phyloP scores from a whole-genome alignment of 176 grass and related monocot species.

The Saccharum spontaneum region DNA sequence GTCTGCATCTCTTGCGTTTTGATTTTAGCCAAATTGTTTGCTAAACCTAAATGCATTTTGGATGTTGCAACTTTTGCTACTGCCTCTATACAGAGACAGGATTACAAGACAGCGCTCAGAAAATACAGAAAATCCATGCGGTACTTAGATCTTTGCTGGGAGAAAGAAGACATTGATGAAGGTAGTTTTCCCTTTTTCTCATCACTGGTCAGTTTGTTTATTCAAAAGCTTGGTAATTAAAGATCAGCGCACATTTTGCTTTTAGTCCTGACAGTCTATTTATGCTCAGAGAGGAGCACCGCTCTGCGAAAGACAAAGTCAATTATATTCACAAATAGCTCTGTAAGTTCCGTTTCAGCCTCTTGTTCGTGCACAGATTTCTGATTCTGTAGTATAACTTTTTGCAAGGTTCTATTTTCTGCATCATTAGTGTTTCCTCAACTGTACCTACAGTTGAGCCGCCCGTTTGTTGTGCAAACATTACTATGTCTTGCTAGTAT shows the following conservation, averaged over 20 bases:
- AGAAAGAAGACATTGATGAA: conserved; percentile 75
- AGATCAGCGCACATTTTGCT: neutral
- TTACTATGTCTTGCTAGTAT: neutral
- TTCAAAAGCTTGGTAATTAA: neutral
- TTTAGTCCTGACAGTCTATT: conserved; percentile 42
- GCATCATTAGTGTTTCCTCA: conserved; percentile 22
- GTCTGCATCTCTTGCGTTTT: neutral
- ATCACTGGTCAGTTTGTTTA: conserved; percentile 22
- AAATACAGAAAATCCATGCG: conserved; percentile 78
- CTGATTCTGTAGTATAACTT: conserved; percentile 22
- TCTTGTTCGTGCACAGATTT: conserved; percentile 25
- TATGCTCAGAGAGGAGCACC: conserved; percentile 70
- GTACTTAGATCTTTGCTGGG: conserved; percentile 82
- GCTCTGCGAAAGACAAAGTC: conserved; percentile 82
- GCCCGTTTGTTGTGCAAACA: conserved; percentile 3
- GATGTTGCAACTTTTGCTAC: conserved; percentile 30
- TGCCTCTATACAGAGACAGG: conserved; percentile 59
- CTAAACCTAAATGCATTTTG: conserved; percentile 10
- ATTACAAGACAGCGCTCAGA: conserved; percentile 75
- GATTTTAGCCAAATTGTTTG: neutral
- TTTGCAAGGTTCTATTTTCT: conserved; percentile 4
- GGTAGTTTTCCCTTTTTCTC: conserved; percentile 24
- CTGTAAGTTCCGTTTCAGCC: conserved; percentile 58
- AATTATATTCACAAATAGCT: conserved; percentile 96
- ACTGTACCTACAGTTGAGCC: neutral